phyloP scores from a whole-genome alignment of 2,329 filamentous ascomycete genomes.

The Trichoderma atroviride region DNA sequence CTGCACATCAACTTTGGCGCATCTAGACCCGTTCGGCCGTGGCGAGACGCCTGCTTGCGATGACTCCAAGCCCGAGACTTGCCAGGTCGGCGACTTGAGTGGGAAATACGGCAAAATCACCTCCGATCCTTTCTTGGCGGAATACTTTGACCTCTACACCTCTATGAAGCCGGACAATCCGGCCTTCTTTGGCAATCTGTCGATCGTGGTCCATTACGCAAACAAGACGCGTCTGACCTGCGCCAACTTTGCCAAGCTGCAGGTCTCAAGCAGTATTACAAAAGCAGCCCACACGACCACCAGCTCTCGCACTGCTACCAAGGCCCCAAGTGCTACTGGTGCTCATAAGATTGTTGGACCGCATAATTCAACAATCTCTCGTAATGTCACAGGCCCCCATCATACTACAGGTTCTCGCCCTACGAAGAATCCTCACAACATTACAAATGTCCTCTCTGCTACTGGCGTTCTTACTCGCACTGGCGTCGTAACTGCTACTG shows the following conservation, averaged over 20 bases:
- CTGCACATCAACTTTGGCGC: constrained; percentile 67
- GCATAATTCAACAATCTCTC: background rate
- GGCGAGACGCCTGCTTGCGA: constrained; percentile 66
- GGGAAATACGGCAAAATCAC: constrained; percentile 71
- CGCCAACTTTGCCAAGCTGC: constrained; percentile 57
- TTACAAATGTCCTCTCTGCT: background rate
- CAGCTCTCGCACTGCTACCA: background rate
- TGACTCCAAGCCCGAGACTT: constrained; percentile 57
- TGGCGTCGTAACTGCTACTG: constrained; percentile 2
- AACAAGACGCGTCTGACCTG: constrained; percentile 67
- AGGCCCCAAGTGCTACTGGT: background rate
- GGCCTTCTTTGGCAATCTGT: constrained; percentile 66
- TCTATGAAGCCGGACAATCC: constrained; percentile 54
- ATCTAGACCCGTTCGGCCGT: constrained; percentile 71
- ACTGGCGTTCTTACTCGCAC: background rate
- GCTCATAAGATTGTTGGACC: background rate
- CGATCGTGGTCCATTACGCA: constrained; percentile 64
- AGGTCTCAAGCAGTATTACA: background rate
- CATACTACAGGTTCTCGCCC: background rate
- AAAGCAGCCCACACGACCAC: background rate
- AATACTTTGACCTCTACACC: constrained; percentile 61
- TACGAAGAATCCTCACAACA: background rate
- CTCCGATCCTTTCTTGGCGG: constrained; percentile 50
- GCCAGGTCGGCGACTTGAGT: constrained; percentile 75
- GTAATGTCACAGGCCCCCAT: background rate